Evolutionary conservation across 176 grass and related monocot species (phyloP).

Genomic region (Coix lacrymajobi): DNA sequence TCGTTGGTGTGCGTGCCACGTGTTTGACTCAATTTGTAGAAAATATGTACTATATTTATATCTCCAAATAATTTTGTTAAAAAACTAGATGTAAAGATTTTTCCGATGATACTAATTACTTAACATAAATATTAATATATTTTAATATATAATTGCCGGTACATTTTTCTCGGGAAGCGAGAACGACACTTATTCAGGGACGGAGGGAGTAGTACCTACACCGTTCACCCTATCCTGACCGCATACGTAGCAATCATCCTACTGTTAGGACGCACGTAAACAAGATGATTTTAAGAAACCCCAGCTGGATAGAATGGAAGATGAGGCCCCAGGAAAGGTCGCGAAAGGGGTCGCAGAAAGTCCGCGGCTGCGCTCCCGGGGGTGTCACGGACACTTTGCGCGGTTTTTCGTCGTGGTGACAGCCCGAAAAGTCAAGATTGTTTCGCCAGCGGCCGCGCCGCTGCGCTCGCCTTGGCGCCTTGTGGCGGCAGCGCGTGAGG

Average conservation of each 20-base stretch:
- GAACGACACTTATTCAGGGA: no score
- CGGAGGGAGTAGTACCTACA: no score
- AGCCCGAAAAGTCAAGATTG: constrained; percentile 35
- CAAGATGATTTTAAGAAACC: background rate
- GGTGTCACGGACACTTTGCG: background rate
- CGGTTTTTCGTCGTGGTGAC: background rate
- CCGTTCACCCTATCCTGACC: background rate
- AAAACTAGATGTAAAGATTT: no score
- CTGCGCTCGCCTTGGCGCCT: constrained; percentile 3
- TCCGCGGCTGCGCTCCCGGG: constrained; percentile 1
- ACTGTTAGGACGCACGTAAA: background rate
- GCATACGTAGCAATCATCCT: background rate
- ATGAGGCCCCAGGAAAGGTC: background rate
- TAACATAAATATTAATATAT: no score
- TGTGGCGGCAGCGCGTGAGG: constrained; percentile 40
- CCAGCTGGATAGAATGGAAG: background rate
- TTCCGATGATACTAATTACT: no score
- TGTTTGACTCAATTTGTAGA: no score
- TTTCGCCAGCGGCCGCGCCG: background rate
- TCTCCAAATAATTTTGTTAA: no score
- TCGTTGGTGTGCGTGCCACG: no score
- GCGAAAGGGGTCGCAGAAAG: constrained; percentile 23
- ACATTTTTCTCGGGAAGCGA: no score
- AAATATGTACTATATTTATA: no score
- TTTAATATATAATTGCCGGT: no score